Base-by-base conservation (phyloP, 441 rosid genomes). In the Adansonia gregorii region DNA sequence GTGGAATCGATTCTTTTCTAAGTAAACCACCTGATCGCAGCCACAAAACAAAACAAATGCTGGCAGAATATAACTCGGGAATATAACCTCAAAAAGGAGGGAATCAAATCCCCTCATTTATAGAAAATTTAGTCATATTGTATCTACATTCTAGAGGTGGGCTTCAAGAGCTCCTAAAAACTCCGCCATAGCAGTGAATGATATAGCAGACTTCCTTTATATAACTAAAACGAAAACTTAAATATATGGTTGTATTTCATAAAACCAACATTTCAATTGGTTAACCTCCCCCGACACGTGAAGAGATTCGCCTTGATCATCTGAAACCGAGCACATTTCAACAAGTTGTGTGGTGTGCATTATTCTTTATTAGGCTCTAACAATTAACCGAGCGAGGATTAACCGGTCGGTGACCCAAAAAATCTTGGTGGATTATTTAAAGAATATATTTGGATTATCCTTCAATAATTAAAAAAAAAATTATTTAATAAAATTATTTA, bases 1-100 rank as follows among this genome's bases (percentile, higher is more conserved):
- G 72, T 19, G 72, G 72, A 67, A 67, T 19, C n/a, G 54, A 45
- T 9, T 14, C 72, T 17, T 48, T 22, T 68, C 14, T 10, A 48
- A 20, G 56, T 22, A 68, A 48, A 10, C 35, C 12, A 48, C 56
- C 12, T 68, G 55, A 69, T 46, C 72, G 11, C 19, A 67, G 4
- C 5, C 11, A 22, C 19, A 11, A 22, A 49, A 24, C 43, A 24
- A 67, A 65, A 48, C 24, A 67, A 66, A 43, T 41, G 5, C 10
- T 35, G 8, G 20, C 67, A 64, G 68, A 61, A 27, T 31, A 9
- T 31, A 12, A 63, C 35, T 35, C 46, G 10, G 20, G 11, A 20
- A 64, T 31, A 64, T 14, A 60, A 10, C 39, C 41, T 60, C 35
- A 20, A 59, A 59, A 22, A 10, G 64, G 31, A 19, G 12, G 64